Base-by-base conservation (phyloP, 177 flowering plant species). In the Vitis hybrid region DNA sequence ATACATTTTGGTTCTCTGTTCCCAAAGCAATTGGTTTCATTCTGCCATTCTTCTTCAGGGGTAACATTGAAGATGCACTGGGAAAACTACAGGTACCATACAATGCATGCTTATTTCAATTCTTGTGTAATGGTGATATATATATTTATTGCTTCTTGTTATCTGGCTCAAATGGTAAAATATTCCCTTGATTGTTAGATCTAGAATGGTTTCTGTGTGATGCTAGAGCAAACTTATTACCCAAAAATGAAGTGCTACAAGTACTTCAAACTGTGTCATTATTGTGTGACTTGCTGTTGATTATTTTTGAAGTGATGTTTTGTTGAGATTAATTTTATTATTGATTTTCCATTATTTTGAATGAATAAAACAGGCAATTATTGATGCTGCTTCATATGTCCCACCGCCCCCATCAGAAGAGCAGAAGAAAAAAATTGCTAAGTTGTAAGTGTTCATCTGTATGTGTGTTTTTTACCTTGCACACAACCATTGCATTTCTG, bases 341-440 rank as follows among this genome's bases (percentile, higher is more conserved):
- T 9, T 52, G 65, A 62, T 58, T 12, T 54, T 15, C 65, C 10
- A 3, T 34, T 10, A 52, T 58, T 65, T 15, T 56, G 21, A 45
- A 32, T 52, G 23, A 10, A 68, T 60, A 15, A 60, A 50, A 51
- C 80, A 96, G 99, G 95, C 86, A 56, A 93, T 93, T n/a, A 89
- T 96, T 70, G 94, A 94, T 82, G 95, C 97, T 74, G 97, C 99
- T 74, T 74, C 97, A 17, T 94, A 94, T 77, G 98, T 96, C 62
- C 99, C 99, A 26, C 99, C 98, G 51, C 98, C 98, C 54, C 99
- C 99, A 66, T 89, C 98, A 51, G 91, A 84, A 75, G 90, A 84
- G 75, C 83, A 83, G 69, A 81, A 89, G 75, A 89, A 79, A 78
- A 84, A 84, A 73, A 85, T 84, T 52, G 86, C 79, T 4, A 79